Evolutionary conservation across 805 yeast species (phyloP).

Genomic region (Metschnikowia peoriensis): DNA sequence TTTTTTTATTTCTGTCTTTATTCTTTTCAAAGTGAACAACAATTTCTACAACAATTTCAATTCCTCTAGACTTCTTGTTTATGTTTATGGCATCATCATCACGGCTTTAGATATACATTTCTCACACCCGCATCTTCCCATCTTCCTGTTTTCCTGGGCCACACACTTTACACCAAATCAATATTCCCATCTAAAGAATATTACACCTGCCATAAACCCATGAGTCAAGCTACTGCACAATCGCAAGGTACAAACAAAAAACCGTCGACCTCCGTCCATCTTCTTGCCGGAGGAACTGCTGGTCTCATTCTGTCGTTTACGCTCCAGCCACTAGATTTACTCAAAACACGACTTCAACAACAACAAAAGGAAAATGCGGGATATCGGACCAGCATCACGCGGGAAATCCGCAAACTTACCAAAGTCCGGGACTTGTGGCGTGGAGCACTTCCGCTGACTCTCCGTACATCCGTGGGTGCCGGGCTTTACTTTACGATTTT

Average conservation of each 20-base stretch:
- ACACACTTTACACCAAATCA: too few species aligned
- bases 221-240: constrained; percentile 4
- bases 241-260: not conserved
- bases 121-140: too few species aligned
- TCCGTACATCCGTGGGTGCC: constrained; percentile 88
- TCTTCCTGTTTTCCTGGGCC: too few species aligned
- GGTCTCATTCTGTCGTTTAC: constrained; percentile 79
- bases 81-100: too few species aligned
- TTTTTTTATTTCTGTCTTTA: too few species aligned
- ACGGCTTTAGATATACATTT: too few species aligned
- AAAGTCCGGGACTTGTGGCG: constrained; percentile 70
- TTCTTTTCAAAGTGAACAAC: too few species aligned
- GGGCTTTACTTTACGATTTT: constrained; percentile 79
- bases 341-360: constrained; percentile 81
- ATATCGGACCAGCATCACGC: constrained; percentile 31
- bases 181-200: not conserved
- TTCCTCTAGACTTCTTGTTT: too few species aligned
- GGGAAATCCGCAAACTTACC: constrained; percentile 42
- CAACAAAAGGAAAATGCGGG: constrained; percentile 30
- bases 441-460: constrained; percentile 88
- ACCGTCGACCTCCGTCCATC: constrained; percentile 42
- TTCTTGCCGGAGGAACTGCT: constrained; percentile 78
- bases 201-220: not conserved
- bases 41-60: too few species aligned
- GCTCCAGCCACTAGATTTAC: constrained; percentile 84